Evolutionary conservation across 2,329 filamentous ascomycete genomes (phyloP).

Genomic region (Byssothecium circinans): DNA sequence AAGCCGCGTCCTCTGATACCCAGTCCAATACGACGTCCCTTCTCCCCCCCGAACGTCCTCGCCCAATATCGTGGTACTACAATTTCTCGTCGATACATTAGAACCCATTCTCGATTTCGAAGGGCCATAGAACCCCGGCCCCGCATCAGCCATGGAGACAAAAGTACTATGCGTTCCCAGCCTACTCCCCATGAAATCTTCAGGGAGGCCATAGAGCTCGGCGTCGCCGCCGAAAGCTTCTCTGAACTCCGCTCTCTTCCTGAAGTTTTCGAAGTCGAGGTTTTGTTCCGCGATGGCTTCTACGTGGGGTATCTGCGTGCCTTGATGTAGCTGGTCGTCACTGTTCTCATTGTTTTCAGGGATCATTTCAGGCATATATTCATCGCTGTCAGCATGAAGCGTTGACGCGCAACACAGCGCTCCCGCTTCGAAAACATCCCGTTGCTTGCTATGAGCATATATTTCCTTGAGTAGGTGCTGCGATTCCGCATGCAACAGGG

Average conservation of each 20-base stretch:
- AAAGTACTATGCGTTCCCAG: conserved; percentile 36
- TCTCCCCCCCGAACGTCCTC: conserved; percentile 5
- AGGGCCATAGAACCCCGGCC: conserved; percentile 19
- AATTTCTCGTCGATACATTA: conserved; percentile 17
- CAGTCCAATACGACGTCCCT: conserved; percentile 28
- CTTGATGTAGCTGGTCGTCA: neutral
- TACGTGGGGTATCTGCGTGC: conserved; percentile 59
- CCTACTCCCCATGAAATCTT: conserved; percentile 54
- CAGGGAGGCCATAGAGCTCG: conserved; percentile 57
- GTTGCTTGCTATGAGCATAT: conserved; percentile 67
- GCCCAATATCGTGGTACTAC: conserved; percentile 25
- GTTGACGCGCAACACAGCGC: no score
- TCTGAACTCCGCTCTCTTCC: conserved; percentile 83
- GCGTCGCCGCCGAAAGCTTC: conserved; percentile 78
- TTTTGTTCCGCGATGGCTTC: conserved; percentile 84
- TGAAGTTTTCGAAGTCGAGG: conserved; percentile 88
- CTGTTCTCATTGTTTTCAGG: conserved; percentile 56
- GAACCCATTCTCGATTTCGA: neutral
- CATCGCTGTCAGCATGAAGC: conserved; percentile 56
- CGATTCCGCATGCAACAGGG: conserved; percentile 94
- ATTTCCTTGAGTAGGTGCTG: conserved; percentile 81
- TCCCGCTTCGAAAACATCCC: conserved; percentile 31
- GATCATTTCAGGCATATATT: conserved; percentile 76
- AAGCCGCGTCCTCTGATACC: conserved; percentile 28
- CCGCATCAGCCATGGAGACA: conserved; percentile 28